Conservation (phyloP, 352 stramenopile genomes). For the Globisporangium uncinulatum region DNA sequence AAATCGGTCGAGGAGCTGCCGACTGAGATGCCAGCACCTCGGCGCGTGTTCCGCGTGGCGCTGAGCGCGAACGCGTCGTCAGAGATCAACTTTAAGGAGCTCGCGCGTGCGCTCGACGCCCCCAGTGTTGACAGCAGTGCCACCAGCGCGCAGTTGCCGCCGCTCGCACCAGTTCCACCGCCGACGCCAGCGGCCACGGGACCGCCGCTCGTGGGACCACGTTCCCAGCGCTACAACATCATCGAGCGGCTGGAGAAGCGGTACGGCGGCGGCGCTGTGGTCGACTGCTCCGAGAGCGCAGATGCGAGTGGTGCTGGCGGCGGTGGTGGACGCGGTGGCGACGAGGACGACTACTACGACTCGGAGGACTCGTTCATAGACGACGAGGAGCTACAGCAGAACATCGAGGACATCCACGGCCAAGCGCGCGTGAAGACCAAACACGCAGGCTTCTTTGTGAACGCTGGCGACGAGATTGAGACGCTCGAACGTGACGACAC, state of each 20-base stretch:
- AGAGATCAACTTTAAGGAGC: constrained; percentile 75
- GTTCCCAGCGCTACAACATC: constrained; percentile 73
- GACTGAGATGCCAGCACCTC: too few species aligned
- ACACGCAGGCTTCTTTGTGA: constrained; percentile 86
- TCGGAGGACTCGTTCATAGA: constrained; percentile 88
- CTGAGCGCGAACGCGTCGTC: constrained; percentile 33
- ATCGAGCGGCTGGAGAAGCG: constrained; percentile 85
- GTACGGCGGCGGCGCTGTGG: constrained; percentile 63
- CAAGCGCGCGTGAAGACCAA: constrained; percentile 77
- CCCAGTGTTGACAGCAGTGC: too few species aligned
- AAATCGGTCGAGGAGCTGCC: too few species aligned
- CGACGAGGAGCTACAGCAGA: constrained; percentile 73
- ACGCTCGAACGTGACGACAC: constrained; percentile 39
- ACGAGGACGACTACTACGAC: constrained; percentile 86
- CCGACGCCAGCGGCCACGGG: constrained; percentile 1
- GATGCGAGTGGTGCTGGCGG: constrained; percentile 9
- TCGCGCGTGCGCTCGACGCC: constrained; percentile 25
- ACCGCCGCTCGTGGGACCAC: constrained; percentile 9
- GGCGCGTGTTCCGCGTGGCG: constrained; percentile 41
- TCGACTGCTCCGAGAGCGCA: constrained; percentile 32
- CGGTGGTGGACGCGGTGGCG: constrained; percentile 30
- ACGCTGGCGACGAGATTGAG: constrained; percentile 81
- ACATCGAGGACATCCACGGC: constrained; percentile 76
- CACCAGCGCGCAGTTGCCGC: background rate
- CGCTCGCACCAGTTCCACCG: background rate